Evolutionary conservation across 257 asterid genomes (phyloP), one percentile per base, ranked within the genome.

Genomic region (Solanum dulcamara): DNA sequence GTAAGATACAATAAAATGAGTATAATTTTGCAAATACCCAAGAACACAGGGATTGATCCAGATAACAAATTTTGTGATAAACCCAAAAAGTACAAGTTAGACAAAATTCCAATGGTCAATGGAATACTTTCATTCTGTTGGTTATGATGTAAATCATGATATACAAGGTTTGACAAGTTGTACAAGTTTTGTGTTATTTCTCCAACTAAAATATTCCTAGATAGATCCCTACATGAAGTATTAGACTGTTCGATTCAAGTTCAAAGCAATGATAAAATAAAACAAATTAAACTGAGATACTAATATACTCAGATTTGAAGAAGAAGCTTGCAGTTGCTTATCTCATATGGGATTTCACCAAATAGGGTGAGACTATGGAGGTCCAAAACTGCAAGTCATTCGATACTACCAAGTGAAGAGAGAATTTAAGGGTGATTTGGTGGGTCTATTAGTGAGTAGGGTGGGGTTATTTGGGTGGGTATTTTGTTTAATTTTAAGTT

Each of bases 341-440:
- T 89, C 89, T 93, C 94, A 50, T 74, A 51, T 0, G 98, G 99
- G 84, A 97, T 91, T 88, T 90, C 92, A 59, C 99, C 97, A 51
- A 28, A 84, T 60, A 96, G 94, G 68, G 59, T 38, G 83, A 95
- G 94, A 87, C 90, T 93, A 55, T 87, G 93, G 87, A 97, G 89
- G 88, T 97, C 98, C 24, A 97, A 93, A 85, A 92, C 97, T 91
- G 93, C 93, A 81, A 95, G 98, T 95, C 88, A 93, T 89, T 95
- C 98, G 64, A 95, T 92, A 81, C 86, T 85, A 67, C 99, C 96
- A 35, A 95, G 46, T 75, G n/a, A n/a, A n/a, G n/a, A n/a, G n/a
- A n/a, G n/a, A n/a, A n/a, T n/a, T n/a, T n/a, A n/a, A n/a, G n/a
- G n/a, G n/a, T n/a, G n/a, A n/a, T n/a, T n/a, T n/a, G n/a, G n/a